phyloP scores from a whole-genome alignment of 495 filamentous ascomycete species.

The Elasticomyces elasticus region DNA sequence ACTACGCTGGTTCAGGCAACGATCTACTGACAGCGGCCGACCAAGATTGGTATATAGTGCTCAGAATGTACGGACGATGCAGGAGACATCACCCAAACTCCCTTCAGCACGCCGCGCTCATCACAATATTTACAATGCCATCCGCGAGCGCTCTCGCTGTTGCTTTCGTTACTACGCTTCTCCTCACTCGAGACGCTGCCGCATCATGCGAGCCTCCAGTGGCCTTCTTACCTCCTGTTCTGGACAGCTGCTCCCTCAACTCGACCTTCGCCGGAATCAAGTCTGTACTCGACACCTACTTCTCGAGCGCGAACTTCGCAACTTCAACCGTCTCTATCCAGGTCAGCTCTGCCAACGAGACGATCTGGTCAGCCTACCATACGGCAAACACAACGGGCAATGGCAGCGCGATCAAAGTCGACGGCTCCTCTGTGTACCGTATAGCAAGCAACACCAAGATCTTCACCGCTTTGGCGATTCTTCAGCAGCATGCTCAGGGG shows the following conservation, averaged over 20 bases:
- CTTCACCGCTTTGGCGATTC: constrained; percentile 25
- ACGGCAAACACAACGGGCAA: not conserved
- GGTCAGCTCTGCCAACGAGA: not conserved
- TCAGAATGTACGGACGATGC: too few relatives aligned
- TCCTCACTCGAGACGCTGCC: not conserved
- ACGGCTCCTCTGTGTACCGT: constrained; percentile 24
- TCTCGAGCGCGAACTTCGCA: not conserved
- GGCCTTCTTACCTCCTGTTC: not conserved
- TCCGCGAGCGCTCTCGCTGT: too few relatives aligned
- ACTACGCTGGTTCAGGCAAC: too few relatives aligned
- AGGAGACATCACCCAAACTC: too few relatives aligned
- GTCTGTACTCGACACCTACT: not conserved
- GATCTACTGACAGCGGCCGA: too few relatives aligned
- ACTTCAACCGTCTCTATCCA: not conserved
- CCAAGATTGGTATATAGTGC: too few relatives aligned
- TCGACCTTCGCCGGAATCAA: not conserved
- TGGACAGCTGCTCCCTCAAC: not conserved
- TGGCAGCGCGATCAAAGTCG: constrained; percentile 6
- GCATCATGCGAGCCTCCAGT: not conserved
- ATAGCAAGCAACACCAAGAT: constrained; percentile 28
- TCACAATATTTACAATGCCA: too few relatives aligned
- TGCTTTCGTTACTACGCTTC: too few relatives aligned
- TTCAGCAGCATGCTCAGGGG: constrained; percentile 18
- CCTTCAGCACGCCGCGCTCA: too few relatives aligned
- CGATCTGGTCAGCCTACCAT: not conserved